phyloP scores from a whole-genome alignment of 768 basidiomycete genomes.

The Panaeolus cyanescens region DNA sequence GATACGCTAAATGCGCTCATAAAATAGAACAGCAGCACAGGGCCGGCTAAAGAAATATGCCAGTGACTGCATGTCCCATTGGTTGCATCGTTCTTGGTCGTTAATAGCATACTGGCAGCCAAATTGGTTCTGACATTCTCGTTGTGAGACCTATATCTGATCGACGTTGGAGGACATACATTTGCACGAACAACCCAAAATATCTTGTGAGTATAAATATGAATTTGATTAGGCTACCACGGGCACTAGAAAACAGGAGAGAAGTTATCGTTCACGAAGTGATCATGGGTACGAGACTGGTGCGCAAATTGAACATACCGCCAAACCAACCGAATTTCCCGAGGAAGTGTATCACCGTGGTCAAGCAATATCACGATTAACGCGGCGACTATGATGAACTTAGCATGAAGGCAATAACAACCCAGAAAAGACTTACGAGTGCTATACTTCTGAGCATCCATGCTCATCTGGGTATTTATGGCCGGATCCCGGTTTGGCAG shows the following conservation, averaged over 20 bases:
- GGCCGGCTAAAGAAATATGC: neutral
- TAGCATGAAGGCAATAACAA: neutral
- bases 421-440: neutral
- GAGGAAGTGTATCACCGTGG: constrained; percentile 6
- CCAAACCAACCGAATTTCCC: constrained; percentile 11
- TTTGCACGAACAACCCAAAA: constrained; percentile 5
- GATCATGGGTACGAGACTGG: neutral
- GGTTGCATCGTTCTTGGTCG: neutral
- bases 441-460: neutral
- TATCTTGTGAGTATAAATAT: constrained; percentile 9
- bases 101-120: neutral
- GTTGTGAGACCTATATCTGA: too few species aligned
- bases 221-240: constrained; percentile 8
- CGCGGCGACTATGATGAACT: constrained; percentile 6
- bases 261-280: neutral
- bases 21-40: neutral
- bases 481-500: neutral
- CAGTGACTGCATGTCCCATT: neutral
- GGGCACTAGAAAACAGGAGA: constrained; percentile 2
- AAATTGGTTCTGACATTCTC: constrained; percentile 1
- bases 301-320: neutral
- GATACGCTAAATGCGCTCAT: neutral
- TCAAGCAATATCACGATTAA: constrained; percentile 10
- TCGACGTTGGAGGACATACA: too few species aligned
- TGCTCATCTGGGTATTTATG: neutral